These are phyloP conservation scores for Catharanthus roseus DNA, from an alignment of 257 asterid species.

Conservation along the genomic window DNA sequence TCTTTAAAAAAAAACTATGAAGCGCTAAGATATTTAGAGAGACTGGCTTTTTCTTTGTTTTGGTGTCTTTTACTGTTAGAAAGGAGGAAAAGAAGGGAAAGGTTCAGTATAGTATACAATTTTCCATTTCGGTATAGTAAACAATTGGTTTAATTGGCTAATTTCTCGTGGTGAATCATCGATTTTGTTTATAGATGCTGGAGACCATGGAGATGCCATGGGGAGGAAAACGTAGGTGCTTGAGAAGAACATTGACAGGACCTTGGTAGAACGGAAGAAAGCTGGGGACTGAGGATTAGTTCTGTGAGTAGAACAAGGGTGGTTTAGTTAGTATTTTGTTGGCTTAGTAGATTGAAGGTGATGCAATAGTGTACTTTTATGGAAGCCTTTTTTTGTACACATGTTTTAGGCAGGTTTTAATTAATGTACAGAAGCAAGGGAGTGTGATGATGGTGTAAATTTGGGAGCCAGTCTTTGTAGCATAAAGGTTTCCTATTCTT, in stretches of 20 bases:
- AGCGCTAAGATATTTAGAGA: background rate
- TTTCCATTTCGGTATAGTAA: background rate
- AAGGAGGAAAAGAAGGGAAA: background rate
- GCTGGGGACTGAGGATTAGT: background rate
- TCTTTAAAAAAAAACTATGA: background rate
- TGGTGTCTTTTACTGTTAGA: background rate
- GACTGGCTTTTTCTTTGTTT: background rate
- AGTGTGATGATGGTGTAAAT: constrained; percentile 8
- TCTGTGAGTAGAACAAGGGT: constrained; percentile 1
- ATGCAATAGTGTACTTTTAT: constrained; percentile 11
- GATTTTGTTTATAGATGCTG: constrained; percentile 33
- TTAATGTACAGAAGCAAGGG: constrained; percentile 19
- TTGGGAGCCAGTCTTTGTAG: constrained; percentile 21
- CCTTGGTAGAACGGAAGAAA: constrained; percentile 54
- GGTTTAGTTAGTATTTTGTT: too few relatives aligned
- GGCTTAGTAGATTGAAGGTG: constrained; percentile 18
- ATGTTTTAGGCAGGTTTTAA: constrained; percentile 13
- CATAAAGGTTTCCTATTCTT: constrained; percentile 11
- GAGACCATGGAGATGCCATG: constrained; percentile 45
- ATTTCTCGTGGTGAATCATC: background rate
- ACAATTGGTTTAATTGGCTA: background rate
- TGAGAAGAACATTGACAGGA: constrained; percentile 82
- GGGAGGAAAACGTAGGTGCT: constrained; percentile 51
- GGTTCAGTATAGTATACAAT: too few relatives aligned
- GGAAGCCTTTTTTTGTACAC: constrained; percentile 15